These are phyloP conservation scores for Leishmania braziliensis DNA, from an alignment of 208 protist genomes.

Conservation along the genomic window DNA sequence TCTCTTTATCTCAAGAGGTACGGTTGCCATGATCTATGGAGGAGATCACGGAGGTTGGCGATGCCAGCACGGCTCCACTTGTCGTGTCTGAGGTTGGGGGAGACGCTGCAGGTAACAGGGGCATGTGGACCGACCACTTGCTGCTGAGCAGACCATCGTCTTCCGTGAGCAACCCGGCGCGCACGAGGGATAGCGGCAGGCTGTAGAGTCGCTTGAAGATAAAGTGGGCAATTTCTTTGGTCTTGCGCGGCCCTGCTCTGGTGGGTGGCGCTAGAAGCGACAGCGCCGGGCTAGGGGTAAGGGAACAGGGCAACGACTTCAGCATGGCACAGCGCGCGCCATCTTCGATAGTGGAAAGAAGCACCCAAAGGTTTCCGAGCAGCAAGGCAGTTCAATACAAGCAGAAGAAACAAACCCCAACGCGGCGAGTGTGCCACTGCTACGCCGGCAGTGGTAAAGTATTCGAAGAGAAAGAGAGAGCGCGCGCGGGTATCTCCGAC, in stretches of 20 bases:
- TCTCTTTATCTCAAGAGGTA: not conserved
- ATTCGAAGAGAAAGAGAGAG: too few relatives aligned
- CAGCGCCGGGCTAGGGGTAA: not conserved
- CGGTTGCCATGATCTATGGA: not conserved
- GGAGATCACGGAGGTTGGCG: not conserved
- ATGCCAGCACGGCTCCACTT: not conserved
- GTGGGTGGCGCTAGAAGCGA: not conserved
- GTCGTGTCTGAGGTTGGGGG: not conserved
- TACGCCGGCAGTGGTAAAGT: not conserved
- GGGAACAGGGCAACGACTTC: not conserved
- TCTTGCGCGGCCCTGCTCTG: not conserved
- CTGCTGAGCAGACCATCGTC: conserved; percentile 4
- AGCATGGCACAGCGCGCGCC: not conserved
- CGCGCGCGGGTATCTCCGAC: too few relatives aligned
- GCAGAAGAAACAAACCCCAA: not conserved
- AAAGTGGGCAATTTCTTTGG: conserved; percentile 8
- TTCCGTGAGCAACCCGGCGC: conserved; percentile 3
- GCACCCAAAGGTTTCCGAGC: not conserved
- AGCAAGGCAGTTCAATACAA: not conserved
- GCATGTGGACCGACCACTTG: not conserved
- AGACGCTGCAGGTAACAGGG: not conserved
- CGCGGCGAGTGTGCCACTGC: not conserved
- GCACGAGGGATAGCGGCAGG: conserved; percentile 21
- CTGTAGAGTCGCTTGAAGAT: conserved; percentile 25
- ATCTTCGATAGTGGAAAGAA: not conserved